Evolutionary conservation across 768 basidiomycete species (phyloP).

Genomic region (Nidularia sp.): DNA sequence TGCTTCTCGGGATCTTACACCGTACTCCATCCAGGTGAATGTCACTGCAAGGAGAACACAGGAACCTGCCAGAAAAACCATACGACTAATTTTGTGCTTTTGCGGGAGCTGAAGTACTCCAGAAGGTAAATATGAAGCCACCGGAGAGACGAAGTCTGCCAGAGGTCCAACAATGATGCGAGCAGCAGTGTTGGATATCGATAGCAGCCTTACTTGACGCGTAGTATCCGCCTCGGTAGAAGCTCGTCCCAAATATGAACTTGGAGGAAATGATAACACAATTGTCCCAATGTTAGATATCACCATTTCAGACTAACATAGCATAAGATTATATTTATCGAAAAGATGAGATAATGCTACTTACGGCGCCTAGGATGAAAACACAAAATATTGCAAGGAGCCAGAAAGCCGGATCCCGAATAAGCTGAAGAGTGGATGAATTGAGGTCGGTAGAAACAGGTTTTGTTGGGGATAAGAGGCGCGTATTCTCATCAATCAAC

Average conservation of each 20-base stretch:
- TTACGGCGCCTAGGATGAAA: constrained; percentile 64
- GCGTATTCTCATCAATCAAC: constrained; percentile 24
- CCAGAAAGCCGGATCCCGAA: constrained; percentile 64
- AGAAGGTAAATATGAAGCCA: constrained; percentile 36
- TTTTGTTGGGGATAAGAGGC: constrained; percentile 9
- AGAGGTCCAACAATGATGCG: constrained; percentile 65
- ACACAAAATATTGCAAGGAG: constrained; percentile 46
- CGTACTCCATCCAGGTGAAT: constrained; percentile 52
- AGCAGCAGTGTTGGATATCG: constrained; percentile 67
- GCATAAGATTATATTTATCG: neutral
- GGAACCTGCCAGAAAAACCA: constrained; percentile 52
- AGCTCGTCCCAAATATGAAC: constrained; percentile 7
- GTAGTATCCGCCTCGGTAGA: constrained; percentile 37
- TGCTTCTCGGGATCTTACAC: constrained; percentile 40
- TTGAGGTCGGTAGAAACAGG: neutral
- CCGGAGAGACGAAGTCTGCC: constrained; percentile 71
- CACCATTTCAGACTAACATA: constrained; percentile 68
- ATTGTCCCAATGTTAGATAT: constrained; percentile 82
- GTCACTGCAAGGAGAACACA: constrained; percentile 44
- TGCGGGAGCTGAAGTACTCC: constrained; percentile 30
- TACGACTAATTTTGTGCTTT: constrained; percentile 57
- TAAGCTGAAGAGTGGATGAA: constrained; percentile 29
- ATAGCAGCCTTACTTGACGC: constrained; percentile 66
- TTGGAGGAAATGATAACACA: constrained; percentile 53
- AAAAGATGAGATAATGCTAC: constrained; percentile 21